Conservation (phyloP, 2,329 filamentous ascomycete species). For the Esteya vermicola region DNA sequence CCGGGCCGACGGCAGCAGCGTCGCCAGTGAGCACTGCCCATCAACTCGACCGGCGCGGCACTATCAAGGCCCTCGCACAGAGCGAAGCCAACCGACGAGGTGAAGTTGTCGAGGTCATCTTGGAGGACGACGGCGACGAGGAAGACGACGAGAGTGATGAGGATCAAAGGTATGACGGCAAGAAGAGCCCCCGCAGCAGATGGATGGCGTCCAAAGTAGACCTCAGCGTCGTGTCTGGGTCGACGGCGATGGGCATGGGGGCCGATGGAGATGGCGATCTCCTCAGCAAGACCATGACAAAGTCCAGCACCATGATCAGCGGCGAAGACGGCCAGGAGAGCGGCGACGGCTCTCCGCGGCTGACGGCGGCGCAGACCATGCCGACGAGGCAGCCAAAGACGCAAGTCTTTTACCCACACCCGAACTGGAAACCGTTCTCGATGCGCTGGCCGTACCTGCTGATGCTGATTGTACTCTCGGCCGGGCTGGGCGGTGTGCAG, state of each 20-base stretch:
- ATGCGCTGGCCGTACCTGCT: slow-evolving; percentile 49
- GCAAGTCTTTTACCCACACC: slow-evolving; percentile 45
- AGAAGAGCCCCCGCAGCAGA: background rate
- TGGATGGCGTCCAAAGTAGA: slow-evolving; percentile 25
- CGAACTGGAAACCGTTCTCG: slow-evolving; percentile 52
- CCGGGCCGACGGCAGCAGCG: background rate
- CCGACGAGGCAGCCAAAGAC: slow-evolving; percentile 22
- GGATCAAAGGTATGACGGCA: slow-evolving; percentile 21
- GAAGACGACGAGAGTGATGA: slow-evolving; percentile 13
- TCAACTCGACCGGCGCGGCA: slow-evolving; percentile 16
- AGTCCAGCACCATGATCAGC: background rate
- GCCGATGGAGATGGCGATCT: slow-evolving; percentile 6
- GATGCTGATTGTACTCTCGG: slow-evolving; percentile 37
- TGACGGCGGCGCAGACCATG: background rate
- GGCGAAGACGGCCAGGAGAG: slow-evolving; percentile 5
- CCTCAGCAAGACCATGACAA: too few species aligned
- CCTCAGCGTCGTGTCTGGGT: slow-evolving; percentile 35
- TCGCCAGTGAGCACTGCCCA: background rate
- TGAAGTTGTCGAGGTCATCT: slow-evolving; percentile 43
- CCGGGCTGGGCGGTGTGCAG: slow-evolving; percentile 33
- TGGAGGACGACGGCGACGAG: slow-evolving; percentile 23
- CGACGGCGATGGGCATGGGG: slow-evolving; percentile 9
- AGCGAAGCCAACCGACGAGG: slow-evolving; percentile 45
- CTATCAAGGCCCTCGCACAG: slow-evolving; percentile 37
- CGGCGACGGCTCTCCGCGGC: background rate